These are phyloP conservation scores for Colletotrichum sp. DNA, from an alignment of 2,329 filamentous ascomycete species.

Conservation along the genomic window DNA sequence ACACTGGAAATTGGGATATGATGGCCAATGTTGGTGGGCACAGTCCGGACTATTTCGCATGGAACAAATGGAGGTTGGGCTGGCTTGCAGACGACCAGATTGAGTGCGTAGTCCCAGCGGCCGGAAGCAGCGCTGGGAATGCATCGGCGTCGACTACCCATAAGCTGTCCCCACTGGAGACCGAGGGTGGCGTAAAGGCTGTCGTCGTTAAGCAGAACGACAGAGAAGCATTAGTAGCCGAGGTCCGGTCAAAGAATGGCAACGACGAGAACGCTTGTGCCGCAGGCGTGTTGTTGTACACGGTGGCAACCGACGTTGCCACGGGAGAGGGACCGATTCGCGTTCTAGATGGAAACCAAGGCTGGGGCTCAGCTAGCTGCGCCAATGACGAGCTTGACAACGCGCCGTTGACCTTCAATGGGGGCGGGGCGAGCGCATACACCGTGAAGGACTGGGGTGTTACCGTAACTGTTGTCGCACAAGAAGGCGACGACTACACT, in stretches of 20 bases:
- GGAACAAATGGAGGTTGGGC: slow-evolving; percentile 43
- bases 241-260: slow-evolving; percentile 29
- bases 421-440: background rate
- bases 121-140: background rate
- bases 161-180: slow-evolving; percentile 26
- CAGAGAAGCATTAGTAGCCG: slow-evolving; percentile 32
- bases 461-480: background rate
- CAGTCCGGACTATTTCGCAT: slow-evolving; percentile 40
- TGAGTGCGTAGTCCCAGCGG: slow-evolving; percentile 31
- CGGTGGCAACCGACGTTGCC: slow-evolving; percentile 29
- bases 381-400: slow-evolving; percentile 34
- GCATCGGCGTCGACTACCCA: slow-evolving; percentile 27
- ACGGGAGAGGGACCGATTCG: slow-evolving; percentile 34
- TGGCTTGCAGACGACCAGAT: slow-evolving; percentile 37
- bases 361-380: slow-evolving; percentile 27
- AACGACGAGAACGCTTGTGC: slow-evolving; percentile 32
- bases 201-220: slow-evolving; percentile 30
- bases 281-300: slow-evolving; percentile 39
- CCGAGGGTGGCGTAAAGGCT: slow-evolving; percentile 26
- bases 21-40: slow-evolving; percentile 39
- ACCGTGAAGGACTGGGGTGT: background rate
- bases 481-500: background rate
- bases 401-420: slow-evolving; percentile 27
- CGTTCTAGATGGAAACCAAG: slow-evolving; percentile 35
- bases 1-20: slow-evolving; percentile 39